phyloP scores from a whole-genome alignment of 202 grass and related monocot genomes.

The Zizania palustris region DNA sequence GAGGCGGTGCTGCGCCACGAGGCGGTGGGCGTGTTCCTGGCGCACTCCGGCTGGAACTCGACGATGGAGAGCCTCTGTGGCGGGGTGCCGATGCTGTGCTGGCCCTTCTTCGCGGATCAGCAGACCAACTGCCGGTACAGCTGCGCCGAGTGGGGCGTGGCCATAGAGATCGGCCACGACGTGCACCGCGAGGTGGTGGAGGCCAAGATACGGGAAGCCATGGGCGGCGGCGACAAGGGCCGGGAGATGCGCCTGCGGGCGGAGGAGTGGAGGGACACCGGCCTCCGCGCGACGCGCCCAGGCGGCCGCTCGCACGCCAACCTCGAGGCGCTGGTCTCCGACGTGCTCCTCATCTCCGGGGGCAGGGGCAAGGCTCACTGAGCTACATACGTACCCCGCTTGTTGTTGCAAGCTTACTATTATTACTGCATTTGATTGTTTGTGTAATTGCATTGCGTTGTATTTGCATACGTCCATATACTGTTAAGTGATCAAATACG shows the following conservation, averaged over 20 bases:
- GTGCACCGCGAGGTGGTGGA: slow-evolving; percentile 53
- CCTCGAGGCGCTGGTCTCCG: slow-evolving; percentile 51
- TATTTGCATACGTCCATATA: not conserved
- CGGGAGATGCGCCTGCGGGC: slow-evolving; percentile 46
- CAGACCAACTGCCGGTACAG: slow-evolving; percentile 61
- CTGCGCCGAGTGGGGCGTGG: slow-evolving; percentile 62
- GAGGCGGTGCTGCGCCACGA: slow-evolving; percentile 58
- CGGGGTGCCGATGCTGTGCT: slow-evolving; percentile 68
- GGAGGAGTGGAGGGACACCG: slow-evolving; percentile 47
- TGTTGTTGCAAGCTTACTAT: not conserved
- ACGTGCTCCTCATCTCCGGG: slow-evolving; percentile 40
- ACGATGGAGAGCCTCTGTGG: slow-evolving; percentile 58
- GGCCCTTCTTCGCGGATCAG: slow-evolving; percentile 64
- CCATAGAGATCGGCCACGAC: slow-evolving; percentile 61
- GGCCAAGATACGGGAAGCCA: slow-evolving; percentile 55
- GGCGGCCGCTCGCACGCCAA: slow-evolving; percentile 48
- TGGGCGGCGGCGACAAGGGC: slow-evolving; percentile 54
- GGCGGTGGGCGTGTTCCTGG: slow-evolving; percentile 65
- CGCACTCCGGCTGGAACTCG: slow-evolving; percentile 83
- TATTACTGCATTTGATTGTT: not conserved
- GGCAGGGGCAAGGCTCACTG: not conserved
- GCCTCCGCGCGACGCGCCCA: slow-evolving; percentile 17
- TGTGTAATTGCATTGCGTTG: too few relatives aligned
- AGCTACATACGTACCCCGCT: not conserved
- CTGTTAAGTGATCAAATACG: not conserved